A percentile compares a stretch with the other conserved stretches of the same genome.
Evolutionary conservation across 352 stramenopile genomes (phyloP).

Genomic region (Phytopythium aichiense): DNA sequence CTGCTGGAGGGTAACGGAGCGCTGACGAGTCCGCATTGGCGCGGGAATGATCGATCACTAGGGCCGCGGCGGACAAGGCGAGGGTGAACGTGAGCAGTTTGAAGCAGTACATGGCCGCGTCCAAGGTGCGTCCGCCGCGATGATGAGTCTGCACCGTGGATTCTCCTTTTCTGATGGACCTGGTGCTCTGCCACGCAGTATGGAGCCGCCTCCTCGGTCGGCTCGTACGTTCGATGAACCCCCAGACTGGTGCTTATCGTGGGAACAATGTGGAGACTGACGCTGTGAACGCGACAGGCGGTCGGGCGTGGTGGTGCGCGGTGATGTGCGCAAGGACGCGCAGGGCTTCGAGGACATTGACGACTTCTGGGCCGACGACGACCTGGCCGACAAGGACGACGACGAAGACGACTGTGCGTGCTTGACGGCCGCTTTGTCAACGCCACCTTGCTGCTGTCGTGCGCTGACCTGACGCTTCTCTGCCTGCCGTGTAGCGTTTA

Average conservation of each 20-base stretch:
- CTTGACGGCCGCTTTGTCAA: not conserved
- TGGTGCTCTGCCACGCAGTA: not conserved
- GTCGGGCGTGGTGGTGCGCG: slow-evolving; percentile 50
- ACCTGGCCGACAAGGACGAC: slow-evolving; percentile 35
- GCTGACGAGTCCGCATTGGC: slow-evolving; percentile 1
- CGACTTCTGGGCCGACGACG: slow-evolving; percentile 80
- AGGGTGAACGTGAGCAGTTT: slow-evolving; percentile 44
- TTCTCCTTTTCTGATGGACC: too few relatives aligned
- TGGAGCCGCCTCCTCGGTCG: slow-evolving; percentile 16
- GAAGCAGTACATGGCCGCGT: slow-evolving; percentile 56
- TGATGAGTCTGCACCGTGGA: not conserved
- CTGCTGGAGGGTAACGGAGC: not conserved
- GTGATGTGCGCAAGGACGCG: slow-evolving; percentile 67
- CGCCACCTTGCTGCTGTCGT: too few relatives aligned
- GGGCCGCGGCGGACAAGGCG: slow-evolving; percentile 40
- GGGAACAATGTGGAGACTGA: not conserved
- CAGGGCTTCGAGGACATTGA: slow-evolving; percentile 86
- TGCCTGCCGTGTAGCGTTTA: slow-evolving; percentile 5
- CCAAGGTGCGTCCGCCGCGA: slow-evolving; percentile 16
- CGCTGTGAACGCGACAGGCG: slow-evolving; percentile 22
- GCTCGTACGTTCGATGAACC: slow-evolving; percentile 12
- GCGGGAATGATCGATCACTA: not conserved
- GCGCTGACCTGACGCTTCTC: slow-evolving; percentile 13
- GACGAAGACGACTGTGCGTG: slow-evolving; percentile 27
- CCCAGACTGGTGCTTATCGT: not conserved